These are phyloP conservation scores for Orbilia blumenaviensis DNA, from an alignment of 2,329 filamentous ascomycete species.

Conservation along the genomic window DNA sequence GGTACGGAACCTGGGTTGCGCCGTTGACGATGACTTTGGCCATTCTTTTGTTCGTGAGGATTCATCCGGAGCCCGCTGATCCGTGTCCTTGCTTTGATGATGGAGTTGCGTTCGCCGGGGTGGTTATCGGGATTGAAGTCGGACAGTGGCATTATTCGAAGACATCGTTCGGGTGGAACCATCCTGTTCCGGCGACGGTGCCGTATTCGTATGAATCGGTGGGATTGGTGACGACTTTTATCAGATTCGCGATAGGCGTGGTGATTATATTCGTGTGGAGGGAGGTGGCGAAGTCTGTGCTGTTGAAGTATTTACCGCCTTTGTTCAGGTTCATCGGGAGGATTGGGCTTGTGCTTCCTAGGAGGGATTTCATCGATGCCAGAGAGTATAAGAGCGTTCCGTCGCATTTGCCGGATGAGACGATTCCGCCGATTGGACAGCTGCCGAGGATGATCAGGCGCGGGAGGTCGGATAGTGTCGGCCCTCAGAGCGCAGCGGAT, in stretches of 20 bases:
- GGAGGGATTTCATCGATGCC: constrained; percentile 89
- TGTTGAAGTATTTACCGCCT: constrained; percentile 81
- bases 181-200: constrained; percentile 69
- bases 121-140: constrained; percentile 82
- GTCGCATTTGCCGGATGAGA: constrained; percentile 75
- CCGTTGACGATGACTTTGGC: constrained; percentile 47
- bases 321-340: constrained; percentile 86
- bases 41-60: constrained; percentile 71
- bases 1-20: constrained; percentile 55
- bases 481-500: constrained; percentile 94
- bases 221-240: constrained; percentile 71
- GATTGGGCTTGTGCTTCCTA: constrained; percentile 79
- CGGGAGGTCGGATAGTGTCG: constrained; percentile 85
- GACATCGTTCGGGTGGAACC: constrained; percentile 66
- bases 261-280: constrained; percentile 88
- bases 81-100: constrained; percentile 98
- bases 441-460: constrained; percentile 82
- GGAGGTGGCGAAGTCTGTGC: constrained; percentile 82
- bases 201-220: constrained; percentile 74
- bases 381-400: constrained; percentile 85
- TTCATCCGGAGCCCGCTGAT: constrained; percentile 95
- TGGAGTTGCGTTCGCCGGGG: constrained; percentile 89
- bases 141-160: constrained; percentile 83
- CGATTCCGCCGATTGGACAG: constrained; percentile 86
- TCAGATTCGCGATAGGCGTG: constrained; percentile 74